Conservation (phyloP, 306 rosid species). For the Lathyrus aphaca region DNA sequence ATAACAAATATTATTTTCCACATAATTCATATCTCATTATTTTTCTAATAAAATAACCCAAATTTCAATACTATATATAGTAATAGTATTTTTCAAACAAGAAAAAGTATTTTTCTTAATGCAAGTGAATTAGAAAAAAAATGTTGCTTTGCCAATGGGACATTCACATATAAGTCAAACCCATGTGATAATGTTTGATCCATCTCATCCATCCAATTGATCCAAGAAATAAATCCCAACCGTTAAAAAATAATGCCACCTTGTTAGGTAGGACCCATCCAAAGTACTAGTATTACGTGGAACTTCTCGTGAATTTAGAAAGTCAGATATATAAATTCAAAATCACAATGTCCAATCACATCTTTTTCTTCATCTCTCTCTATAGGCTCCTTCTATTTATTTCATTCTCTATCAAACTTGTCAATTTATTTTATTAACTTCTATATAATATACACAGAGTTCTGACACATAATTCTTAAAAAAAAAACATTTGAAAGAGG, state of each 20-base stretch:
- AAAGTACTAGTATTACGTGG: conserved; percentile 44
- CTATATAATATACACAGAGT: not conserved
- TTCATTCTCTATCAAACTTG: conserved; percentile 43
- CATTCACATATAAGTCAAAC: conserved; percentile 48
- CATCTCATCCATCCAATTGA: conserved; percentile 37
- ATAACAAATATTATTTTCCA: not conserved
- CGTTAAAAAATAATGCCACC: conserved; percentile 35
- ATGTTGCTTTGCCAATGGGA: conserved; percentile 28
- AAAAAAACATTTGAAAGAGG: conserved; percentile 37
- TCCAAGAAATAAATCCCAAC: conserved; percentile 40
- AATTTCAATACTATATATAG: not conserved
- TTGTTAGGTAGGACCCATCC: conserved; percentile 38
- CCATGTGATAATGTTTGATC: conserved; percentile 25
- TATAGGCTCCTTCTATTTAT: conserved; percentile 45
- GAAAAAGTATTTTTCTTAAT: not conserved
- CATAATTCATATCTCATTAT: not conserved
- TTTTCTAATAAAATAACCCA: not conserved
- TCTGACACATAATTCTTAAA: conserved; percentile 1
- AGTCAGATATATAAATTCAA: conserved; percentile 47
- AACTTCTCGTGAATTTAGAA: conserved; percentile 44
- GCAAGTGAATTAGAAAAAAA: not conserved
- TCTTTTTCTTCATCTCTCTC: conserved; percentile 36
- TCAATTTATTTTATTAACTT: conserved; percentile 50
- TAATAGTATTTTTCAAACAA: not conserved
- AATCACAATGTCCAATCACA: conserved; percentile 41